Percentiles rank a stretch among this genome's conserved stretches.
Conservation (phyloP, 2,329 filamentous ascomycete genomes). For the Amylocarpus encephaloides region DNA sequence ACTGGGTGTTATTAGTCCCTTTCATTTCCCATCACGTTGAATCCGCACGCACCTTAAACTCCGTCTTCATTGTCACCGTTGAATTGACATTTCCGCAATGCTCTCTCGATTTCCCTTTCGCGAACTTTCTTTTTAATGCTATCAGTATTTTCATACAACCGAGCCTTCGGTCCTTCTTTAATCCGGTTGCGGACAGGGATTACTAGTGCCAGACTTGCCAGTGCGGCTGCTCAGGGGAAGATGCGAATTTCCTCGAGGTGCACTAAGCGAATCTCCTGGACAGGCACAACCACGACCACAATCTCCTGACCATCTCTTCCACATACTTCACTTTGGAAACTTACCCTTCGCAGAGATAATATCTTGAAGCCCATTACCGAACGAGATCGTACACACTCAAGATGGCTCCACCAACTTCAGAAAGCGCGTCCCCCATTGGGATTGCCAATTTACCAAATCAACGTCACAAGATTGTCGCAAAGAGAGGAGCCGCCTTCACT, state of each 20-base stretch:
- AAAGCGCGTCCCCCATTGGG: slow-evolving; percentile 63
- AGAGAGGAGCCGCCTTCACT: slow-evolving; percentile 94
- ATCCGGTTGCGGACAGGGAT: slow-evolving; percentile 3
- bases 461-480: slow-evolving; percentile 68
- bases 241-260: slow-evolving; percentile 12
- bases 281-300: slow-evolving; percentile 10
- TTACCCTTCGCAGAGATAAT: not conserved
- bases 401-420: slow-evolving; percentile 53
- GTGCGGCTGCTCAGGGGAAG: slow-evolving; percentile 10
- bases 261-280: slow-evolving; percentile 12
- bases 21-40: not conserved
- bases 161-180: slow-evolving; percentile 6
- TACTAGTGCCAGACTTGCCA: slow-evolving; percentile 3
- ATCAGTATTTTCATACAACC: not conserved
- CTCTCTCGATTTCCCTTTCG: slow-evolving; percentile 7
- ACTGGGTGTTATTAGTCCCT: slow-evolving; percentile 50
- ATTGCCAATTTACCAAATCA: slow-evolving; percentile 66
- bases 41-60: slow-evolving; percentile 71
- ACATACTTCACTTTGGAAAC: not conserved
- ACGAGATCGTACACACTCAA: slow-evolving; percentile 7
- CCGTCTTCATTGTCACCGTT: slow-evolving; percentile 80
- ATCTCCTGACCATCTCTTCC: slow-evolving; percentile 3
- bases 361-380: slow-evolving; percentile 1
- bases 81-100: slow-evolving; percentile 19
- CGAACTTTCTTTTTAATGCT: slow-evolving; percentile 17